A percentile compares a stretch with the other conserved stretches of the same genome.
phyloP scores from a whole-genome alignment of 441 rosid genomes.

The Populus trichocarpa region DNA sequence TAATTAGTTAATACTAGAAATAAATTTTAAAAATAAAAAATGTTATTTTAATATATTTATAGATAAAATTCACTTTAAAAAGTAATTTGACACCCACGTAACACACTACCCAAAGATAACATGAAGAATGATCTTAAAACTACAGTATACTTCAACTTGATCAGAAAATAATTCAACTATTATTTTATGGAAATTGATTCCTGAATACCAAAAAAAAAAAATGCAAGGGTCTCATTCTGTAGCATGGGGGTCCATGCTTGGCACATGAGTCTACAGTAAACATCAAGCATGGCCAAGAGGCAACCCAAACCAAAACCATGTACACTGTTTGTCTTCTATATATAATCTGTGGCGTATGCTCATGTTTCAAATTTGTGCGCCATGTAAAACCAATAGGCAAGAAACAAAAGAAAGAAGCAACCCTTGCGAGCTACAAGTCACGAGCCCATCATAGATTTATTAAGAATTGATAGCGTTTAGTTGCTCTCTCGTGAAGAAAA shows the following conservation, averaged over 20 bases:
- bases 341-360: not conserved
- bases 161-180: too few species aligned
- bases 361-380: constrained; percentile 10
- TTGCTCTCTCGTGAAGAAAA: too few species aligned
- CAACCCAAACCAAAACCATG: not conserved
- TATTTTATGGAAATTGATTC: too few species aligned
- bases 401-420: not conserved
- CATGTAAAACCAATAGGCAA: not conserved
- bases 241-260: constrained; percentile 14
- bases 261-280: constrained; percentile 32
- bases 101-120: not conserved
- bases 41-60: too few species aligned
- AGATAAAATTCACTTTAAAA: too few species aligned
- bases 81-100: not conserved
- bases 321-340: not conserved
- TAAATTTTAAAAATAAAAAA: too few species aligned
- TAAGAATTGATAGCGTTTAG: too few species aligned
- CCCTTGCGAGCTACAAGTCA: constrained; percentile 8
- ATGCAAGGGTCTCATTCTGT: not conserved
- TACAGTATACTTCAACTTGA: too few species aligned
- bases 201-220: not conserved
- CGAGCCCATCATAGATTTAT: constrained; percentile 1
- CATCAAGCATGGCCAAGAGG: constrained; percentile 14
- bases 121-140: not conserved
- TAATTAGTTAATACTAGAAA: too few species aligned